A percentile compares a stretch with the other conserved stretches of the same genome.
Evolutionary conservation across 78 protist genomes (phyloP).

Genomic region (Anaeramoeba ignava): DNA sequence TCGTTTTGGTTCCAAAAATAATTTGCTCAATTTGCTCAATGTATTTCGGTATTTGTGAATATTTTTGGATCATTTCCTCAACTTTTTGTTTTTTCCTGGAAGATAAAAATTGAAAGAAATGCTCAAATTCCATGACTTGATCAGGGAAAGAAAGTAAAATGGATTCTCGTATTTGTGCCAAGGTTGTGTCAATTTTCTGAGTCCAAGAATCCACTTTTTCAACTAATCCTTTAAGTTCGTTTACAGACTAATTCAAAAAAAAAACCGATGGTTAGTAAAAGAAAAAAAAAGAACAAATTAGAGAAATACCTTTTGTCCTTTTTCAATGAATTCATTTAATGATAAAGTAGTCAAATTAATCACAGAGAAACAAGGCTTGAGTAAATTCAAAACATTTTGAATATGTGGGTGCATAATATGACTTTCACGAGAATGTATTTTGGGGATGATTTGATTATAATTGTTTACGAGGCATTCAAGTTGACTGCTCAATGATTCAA

Average conservation of each 20-base stretch:
- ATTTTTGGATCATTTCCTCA: background rate
- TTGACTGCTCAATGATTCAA: too few species aligned
- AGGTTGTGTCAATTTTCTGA: background rate
- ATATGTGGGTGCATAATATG: too few species aligned
- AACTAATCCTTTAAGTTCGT: background rate
- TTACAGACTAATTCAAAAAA: background rate
- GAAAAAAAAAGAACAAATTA: background rate
- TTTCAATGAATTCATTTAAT: background rate
- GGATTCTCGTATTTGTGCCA: background rate
- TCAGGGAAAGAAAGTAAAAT: background rate
- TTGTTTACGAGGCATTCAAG: too few species aligned
- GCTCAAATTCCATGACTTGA: background rate
- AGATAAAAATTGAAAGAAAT: background rate
- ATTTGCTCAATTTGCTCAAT: constrained; percentile 7
- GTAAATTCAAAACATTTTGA: too few species aligned
- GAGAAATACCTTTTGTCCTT: background rate
- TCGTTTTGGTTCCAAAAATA: constrained; percentile 5
- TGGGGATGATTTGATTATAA: too few species aligned
- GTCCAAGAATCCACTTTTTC: background rate
- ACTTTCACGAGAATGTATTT: too few species aligned
- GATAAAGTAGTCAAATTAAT: constrained; percentile 11
- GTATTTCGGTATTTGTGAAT: background rate
- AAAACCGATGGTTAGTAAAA: too few species aligned
- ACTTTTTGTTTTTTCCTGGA: background rate
- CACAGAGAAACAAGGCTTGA: too few species aligned